Evolutionary conservation across 805 yeast genomes (phyloP), one percentile per base, ranked within the genome.

Genomic region (Myxozyma nipponensis): DNA sequence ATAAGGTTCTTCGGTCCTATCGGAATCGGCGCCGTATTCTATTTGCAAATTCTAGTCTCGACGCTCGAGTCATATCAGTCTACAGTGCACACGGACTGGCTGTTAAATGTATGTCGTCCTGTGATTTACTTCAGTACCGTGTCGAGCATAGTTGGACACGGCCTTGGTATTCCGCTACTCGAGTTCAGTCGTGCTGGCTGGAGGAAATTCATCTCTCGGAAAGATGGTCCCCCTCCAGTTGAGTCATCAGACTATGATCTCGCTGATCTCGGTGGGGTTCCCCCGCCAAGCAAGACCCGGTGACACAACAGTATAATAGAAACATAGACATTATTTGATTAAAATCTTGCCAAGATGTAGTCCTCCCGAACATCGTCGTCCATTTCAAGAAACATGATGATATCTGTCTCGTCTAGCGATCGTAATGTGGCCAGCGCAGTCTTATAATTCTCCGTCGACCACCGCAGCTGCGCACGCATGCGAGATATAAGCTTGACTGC

Each of bases 141-240:
- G 1, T 74, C 83, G 1, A 84, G 91, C 0, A 81, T 86, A 55
- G 69, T 84, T 22, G 86, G 84, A 17, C 95, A 86, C 66, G 95
- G 95, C 2, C n/a, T 64, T n/a, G 37, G 48, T 3, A 47, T 51
- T 17, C 52, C 49, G 5, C 21, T 41, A 13, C 21, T 47, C 9
- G 30, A 37, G 46, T 46, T 49, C 18, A 19, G 51, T n/a, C n/a
- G n/a, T n/a, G n/a, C n/a, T n/a, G n/a, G n/a, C n/a, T n/a, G n/a
- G n/a, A n/a, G n/a, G n/a, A n/a, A n/a, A n/a, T n/a, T n/a, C n/a
- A n/a, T n/a, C n/a, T n/a, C n/a, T n/a, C n/a, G n/a, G n/a, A n/a
- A n/a, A n/a, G n/a, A n/a, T n/a, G n/a, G n/a, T n/a, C n/a, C n/a
- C n/a, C n/a, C n/a, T n/a, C n/a, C n/a, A n/a, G n/a, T n/a, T n/a